Evolutionary conservation across 495 filamentous ascomycete species (phyloP).

Genomic region (Neurospora sublineolata): DNA sequence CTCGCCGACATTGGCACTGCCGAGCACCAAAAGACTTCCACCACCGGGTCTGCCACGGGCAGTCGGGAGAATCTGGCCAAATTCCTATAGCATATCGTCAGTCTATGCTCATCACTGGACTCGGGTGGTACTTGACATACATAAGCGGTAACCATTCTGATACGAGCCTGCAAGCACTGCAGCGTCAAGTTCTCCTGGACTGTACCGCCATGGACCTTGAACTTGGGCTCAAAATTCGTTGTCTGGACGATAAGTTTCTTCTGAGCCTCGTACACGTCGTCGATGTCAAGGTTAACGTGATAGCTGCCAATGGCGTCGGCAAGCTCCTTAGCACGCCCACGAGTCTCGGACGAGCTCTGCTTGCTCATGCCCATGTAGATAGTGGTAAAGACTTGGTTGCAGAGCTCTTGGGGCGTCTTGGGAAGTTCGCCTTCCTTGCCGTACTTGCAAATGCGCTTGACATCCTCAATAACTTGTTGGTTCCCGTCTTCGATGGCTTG

Average conservation of each 20-base stretch:
- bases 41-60: conserved; percentile 42
- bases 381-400: conserved; percentile 57
- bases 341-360: conserved; percentile 61
- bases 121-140: neutral
- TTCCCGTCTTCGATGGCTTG: conserved; percentile 49
- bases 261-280: conserved; percentile 40
- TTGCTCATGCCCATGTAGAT: conserved; percentile 70
- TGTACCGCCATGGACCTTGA: conserved; percentile 38
- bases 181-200: conserved; percentile 41
- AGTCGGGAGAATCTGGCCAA: conserved; percentile 22
- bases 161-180: conserved; percentile 73
- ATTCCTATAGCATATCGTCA: conserved; percentile 8
- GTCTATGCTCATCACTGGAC: neutral
- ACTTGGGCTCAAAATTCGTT: conserved; percentile 37
- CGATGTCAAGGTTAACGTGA: conserved; percentile 69
- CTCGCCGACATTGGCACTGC: conserved; percentile 39
- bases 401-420: conserved; percentile 48
- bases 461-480: conserved; percentile 57
- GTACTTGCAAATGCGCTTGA: conserved; percentile 49
- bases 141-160: conserved; percentile 75
- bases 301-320: conserved; percentile 59
- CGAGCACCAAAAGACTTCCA: conserved; percentile 28
- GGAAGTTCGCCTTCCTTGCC: conserved; percentile 41
- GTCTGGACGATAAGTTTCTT: conserved; percentile 23
- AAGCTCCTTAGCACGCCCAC: conserved; percentile 56